These are phyloP conservation scores for Ceratocystiopsis minuta DNA, from an alignment of 2,329 filamentous ascomycete genomes.

Conservation along the genomic window DNA sequence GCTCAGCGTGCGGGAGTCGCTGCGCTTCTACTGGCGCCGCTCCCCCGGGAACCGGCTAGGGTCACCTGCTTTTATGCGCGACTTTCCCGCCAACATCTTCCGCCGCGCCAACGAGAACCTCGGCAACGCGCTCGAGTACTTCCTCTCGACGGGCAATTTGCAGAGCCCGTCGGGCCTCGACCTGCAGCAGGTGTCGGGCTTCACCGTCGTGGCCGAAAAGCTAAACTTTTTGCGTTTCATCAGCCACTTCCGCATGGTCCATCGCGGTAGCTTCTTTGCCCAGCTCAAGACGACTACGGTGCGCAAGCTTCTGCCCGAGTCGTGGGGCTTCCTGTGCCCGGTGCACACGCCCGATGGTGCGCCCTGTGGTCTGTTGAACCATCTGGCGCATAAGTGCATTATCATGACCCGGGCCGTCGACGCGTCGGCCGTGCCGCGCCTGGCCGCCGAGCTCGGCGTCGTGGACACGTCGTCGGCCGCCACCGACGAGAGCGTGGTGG, in stretches of 20 bases:
- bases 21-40: conserved; percentile 39
- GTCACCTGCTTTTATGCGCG: conserved; percentile 57
- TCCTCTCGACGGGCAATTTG: conserved; percentile 87
- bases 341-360: conserved; percentile 94
- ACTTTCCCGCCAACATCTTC: conserved; percentile 65
- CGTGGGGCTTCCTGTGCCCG: conserved; percentile 94
- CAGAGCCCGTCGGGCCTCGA: conserved; percentile 83
- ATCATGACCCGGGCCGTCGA: conserved; percentile 64
- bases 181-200: conserved; percentile 84
- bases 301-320: conserved; percentile 84
- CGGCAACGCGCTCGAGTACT: conserved; percentile 78
- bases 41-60: conserved; percentile 52
- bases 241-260: conserved; percentile 96
- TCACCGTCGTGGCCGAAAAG: conserved; percentile 93
- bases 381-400: conserved; percentile 86
- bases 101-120: conserved; percentile 74
- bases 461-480: conserved; percentile 59
- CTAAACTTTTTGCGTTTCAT: conserved; percentile 98
- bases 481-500: conserved; percentile 65
- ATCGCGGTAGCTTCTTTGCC: conserved; percentile 96
- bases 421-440: conserved; percentile 52
- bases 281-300: conserved; percentile 95
- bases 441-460: conserved; percentile 66
- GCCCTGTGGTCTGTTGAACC: conserved; percentile 86
- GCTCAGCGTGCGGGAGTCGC: conserved; percentile 28